A percentile compares a stretch with the other conserved stretches of the same genome.
Evolutionary conservation across 2,329 filamentous ascomycete genomes (phyloP).

Genomic region (Cytospora piceae): DNA sequence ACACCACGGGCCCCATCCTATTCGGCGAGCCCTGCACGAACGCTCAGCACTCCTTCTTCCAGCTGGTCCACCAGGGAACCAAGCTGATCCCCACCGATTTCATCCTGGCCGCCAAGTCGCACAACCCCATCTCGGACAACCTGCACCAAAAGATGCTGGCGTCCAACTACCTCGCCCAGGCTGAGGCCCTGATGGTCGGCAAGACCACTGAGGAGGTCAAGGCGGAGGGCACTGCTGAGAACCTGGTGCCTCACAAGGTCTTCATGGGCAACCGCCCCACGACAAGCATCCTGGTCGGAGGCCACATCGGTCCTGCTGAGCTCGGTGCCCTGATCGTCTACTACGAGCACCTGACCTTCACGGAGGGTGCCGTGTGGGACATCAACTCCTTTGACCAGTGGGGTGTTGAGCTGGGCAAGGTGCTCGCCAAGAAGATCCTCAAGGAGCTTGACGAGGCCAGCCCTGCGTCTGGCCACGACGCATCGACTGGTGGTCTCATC

Average conservation of each 20-base stretch:
- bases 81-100: conserved; percentile 99
- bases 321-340: conserved; percentile 96
- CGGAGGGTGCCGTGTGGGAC: conserved; percentile 97
- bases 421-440: conserved; percentile 89
- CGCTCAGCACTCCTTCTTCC: conserved; percentile 99
- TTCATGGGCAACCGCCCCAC: conserved; percentile 98
- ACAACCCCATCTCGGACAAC: conserved; percentile 92
- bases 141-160: conserved; percentile 96
- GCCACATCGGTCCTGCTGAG: conserved; percentile 91
- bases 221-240: conserved; percentile 71
- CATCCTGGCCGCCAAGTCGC: conserved; percentile 92
- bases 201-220: conserved; percentile 82
- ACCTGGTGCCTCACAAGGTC: conserved; percentile 95
- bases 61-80: conserved; percentile 97
- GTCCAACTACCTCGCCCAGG: conserved; percentile 89
- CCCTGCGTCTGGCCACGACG: conserved; percentile 75
- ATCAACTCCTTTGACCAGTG: conserved; percentile 99
- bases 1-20: conserved; percentile 91
- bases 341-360: conserved; percentile 98
- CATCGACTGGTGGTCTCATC: conserved; percentile 86
- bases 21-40: conserved; percentile 99
- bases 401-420: conserved; percentile 98
- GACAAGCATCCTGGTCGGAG: conserved; percentile 86
- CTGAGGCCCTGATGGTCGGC: conserved; percentile 88
- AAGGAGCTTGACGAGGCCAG: conserved; percentile 81